Base-by-base conservation (phyloP, 2,329 filamentous ascomycete species). In the Phyllosticta citribraziliensis region DNA sequence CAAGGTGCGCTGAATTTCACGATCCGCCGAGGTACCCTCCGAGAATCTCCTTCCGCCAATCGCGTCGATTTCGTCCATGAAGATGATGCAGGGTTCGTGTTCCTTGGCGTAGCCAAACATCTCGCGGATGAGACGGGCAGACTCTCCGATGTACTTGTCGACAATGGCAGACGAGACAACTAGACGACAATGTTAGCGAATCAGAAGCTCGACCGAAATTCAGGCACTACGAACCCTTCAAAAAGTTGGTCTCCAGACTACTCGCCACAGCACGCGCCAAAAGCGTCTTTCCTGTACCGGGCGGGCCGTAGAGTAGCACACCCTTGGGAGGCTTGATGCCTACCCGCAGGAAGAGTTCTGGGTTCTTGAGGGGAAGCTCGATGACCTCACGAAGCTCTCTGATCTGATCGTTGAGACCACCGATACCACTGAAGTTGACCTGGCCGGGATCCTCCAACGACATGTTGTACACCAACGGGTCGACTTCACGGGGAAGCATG, bases 61-160 rank as follows among this genome's bases (percentile, higher is more conserved):
- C 71, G 94, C 94, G 72, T 99, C 94, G 72, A 99, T 99, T 78
- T 99, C 94, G 81, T 99, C 95, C 94, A 99, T 99, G 84, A 99
- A 99, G 78, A 99, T 99, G 76, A 99, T 99, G 76, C 94, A 99
- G 50, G 94, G 94, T 76, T 99, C 94, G 75, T 99, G 94, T 75
- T 99, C 95, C 78, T 97, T 97, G 70, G 95, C 94, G 72, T 99
- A 99, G 62, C 94, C 95, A 72, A 99, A 99, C 95, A 99, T 99
- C 76, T 99, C 94, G 74, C 94, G 87, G 71, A 99, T 99, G 66
- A 99, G 81, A 67, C 95, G 88, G 47, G 94, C 94, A 11, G 94
- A 99, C 78, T 99, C 94, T 75, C 94, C 94, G 66, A 99, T 99
- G 73, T 99, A 99, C 77, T 99, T 99, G 82, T 99, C 95, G 65